Conservation (phyloP, 768 basidiomycete species). For the Boletus fagicola region DNA sequence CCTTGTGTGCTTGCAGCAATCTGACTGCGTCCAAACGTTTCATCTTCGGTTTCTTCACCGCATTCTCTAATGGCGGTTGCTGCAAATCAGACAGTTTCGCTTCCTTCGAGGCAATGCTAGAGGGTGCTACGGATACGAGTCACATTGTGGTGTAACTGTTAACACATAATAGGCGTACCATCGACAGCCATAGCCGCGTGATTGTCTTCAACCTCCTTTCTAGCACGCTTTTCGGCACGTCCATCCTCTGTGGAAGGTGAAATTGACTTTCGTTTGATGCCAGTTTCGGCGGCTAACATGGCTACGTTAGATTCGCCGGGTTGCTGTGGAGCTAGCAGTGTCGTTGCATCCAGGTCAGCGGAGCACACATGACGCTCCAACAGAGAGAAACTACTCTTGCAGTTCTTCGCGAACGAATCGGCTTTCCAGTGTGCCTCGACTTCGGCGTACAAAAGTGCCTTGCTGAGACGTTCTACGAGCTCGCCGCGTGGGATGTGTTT, state of each 20-base stretch:
- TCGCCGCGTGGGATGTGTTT: slow-evolving; percentile 81
- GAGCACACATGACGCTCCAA: slow-evolving; percentile 74
- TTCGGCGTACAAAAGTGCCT: slow-evolving; percentile 77
- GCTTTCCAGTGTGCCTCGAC: slow-evolving; percentile 81
- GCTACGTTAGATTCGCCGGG: slow-evolving; percentile 11
- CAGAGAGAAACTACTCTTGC: slow-evolving; percentile 71
- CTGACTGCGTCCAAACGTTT: slow-evolving; percentile 42
- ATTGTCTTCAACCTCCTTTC: slow-evolving; percentile 46
- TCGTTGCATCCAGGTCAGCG: slow-evolving; percentile 38
- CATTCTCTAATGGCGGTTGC: slow-evolving; percentile 18
- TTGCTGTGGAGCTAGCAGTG: slow-evolving; percentile 18
- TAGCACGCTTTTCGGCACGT: slow-evolving; percentile 63
- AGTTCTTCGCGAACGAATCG: slow-evolving; percentile 57
- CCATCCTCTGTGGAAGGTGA: slow-evolving; percentile 44
- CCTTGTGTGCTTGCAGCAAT: slow-evolving; percentile 55
- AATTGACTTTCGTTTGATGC: slow-evolving; percentile 52
- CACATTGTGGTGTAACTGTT: slow-evolving; percentile 26
- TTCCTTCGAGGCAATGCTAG: slow-evolving; percentile 19
- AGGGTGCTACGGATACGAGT: slow-evolving; percentile 15
- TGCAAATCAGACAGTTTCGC: slow-evolving; percentile 20
- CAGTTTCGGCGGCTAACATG: slow-evolving; percentile 19
- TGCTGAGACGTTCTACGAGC: slow-evolving; percentile 75
- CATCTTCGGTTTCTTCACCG: slow-evolving; percentile 35
- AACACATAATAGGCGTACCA: slow-evolving; percentile 25
- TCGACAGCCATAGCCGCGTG: slow-evolving; percentile 41